These are phyloP conservation scores for Ganoderma sp. DNA, from an alignment of 1,284 basidiomycete species.

Conservation along the genomic window DNA sequence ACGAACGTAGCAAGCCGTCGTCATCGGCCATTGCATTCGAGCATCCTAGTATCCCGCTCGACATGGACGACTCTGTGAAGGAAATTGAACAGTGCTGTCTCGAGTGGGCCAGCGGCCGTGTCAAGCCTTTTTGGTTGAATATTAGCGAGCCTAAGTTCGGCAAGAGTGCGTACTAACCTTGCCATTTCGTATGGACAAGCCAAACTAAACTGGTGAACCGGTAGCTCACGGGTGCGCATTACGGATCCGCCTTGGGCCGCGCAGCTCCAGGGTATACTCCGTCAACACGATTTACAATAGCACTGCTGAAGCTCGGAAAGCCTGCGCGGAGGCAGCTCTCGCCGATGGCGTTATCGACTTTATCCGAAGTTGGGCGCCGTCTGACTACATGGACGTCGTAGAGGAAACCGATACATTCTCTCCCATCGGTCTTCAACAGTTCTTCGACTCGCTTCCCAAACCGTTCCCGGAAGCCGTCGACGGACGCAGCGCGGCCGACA, in stretches of 20 bases:
- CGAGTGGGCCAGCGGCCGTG: slow-evolving; percentile 55
- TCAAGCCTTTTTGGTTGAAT: slow-evolving; percentile 57
- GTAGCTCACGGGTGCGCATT: slow-evolving; percentile 62
- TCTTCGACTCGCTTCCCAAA: slow-evolving; percentile 62
- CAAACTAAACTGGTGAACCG: slow-evolving; percentile 12
- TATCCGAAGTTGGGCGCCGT: slow-evolving; percentile 57
- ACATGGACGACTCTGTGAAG: slow-evolving; percentile 38
- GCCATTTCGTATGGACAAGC: not conserved
- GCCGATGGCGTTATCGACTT: slow-evolving; percentile 58
- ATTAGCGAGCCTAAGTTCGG: slow-evolving; percentile 53
- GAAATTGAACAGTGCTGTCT: slow-evolving; percentile 57
- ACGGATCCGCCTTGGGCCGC: slow-evolving; percentile 55
- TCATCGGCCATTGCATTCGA: slow-evolving; percentile 21
- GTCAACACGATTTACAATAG: slow-evolving; percentile 50
- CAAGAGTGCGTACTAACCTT: slow-evolving; percentile 46
- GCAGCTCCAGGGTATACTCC: slow-evolving; percentile 55
- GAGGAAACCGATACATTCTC: slow-evolving; percentile 19
- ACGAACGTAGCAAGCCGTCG: slow-evolving; percentile 35
- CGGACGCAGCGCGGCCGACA: slow-evolving; percentile 49
- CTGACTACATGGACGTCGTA: slow-evolving; percentile 40
- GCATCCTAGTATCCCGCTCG: slow-evolving; percentile 8
- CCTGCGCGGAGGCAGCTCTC: slow-evolving; percentile 58
- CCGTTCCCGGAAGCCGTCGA: slow-evolving; percentile 60
- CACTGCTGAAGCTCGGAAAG: slow-evolving; percentile 52
- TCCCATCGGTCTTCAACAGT: slow-evolving; percentile 52